A percentile compares a stretch with the other conserved stretches of the same genome.
Evolutionary conservation across 495 filamentous ascomycete genomes (phyloP).

Genomic region (Aspergillus mulundensis): DNA sequence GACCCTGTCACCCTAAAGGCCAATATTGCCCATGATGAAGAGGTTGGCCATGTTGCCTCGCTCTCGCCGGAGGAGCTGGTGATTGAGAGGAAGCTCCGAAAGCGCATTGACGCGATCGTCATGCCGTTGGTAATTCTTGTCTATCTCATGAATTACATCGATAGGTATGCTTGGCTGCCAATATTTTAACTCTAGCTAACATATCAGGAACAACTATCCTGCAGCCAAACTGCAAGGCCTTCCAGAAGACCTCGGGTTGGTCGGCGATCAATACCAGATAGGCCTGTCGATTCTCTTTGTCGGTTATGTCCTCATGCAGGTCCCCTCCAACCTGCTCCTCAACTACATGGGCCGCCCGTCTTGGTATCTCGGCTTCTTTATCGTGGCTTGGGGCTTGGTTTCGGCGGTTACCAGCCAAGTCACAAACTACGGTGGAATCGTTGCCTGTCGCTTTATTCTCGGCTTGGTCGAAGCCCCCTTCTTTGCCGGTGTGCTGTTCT

Average conservation of each 20-base stretch:
- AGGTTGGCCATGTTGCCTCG: conserved; percentile 34
- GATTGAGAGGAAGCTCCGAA: conserved; percentile 44
- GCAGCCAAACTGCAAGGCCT: conserved; percentile 55
- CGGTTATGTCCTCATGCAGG: conserved; percentile 51
- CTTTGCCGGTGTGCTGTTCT: conserved; percentile 51
- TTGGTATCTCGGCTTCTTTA: conserved; percentile 47
- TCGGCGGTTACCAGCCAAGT: conserved; percentile 50
- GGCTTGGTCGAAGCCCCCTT: conserved; percentile 51
- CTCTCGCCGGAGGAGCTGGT: conserved; percentile 43
- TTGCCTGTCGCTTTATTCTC: conserved; percentile 52
- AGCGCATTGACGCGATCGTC: conserved; percentile 49
- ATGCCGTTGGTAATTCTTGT: conserved; percentile 55
- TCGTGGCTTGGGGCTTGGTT: conserved; percentile 50
- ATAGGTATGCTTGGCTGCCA: conserved; percentile 34
- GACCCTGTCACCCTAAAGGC: conserved; percentile 24
- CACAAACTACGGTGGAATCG: conserved; percentile 48
- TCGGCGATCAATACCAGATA: conserved; percentile 41
- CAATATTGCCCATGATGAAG: conserved; percentile 37
- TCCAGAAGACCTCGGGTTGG: conserved; percentile 38
- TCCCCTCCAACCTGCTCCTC: conserved; percentile 58
- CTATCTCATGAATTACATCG: conserved; percentile 56
- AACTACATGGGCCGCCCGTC: conserved; percentile 53
- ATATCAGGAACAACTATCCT: conserved; percentile 49
- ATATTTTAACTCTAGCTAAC: conserved; percentile 11
- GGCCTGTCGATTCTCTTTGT: conserved; percentile 51